phyloP scores from a whole-genome alignment of 2,329 filamentous ascomycete species.

The Fusarium proliferatum region DNA sequence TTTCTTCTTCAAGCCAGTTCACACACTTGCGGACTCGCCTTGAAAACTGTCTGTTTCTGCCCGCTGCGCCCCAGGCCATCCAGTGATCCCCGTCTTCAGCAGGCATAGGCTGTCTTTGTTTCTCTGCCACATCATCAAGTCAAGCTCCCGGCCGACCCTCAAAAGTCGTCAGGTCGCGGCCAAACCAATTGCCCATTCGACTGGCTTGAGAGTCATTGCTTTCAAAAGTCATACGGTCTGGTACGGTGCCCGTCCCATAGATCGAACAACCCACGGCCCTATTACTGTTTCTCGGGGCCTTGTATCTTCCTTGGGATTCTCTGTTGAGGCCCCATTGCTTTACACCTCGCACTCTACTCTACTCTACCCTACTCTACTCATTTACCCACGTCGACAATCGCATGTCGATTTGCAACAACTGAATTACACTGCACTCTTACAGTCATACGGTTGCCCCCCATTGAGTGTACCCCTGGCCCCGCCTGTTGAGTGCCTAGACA shows the following conservation, averaged over 20 bases:
- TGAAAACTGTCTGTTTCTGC: constrained; percentile 28
- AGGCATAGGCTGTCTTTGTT: constrained; percentile 13
- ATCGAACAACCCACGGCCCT: constrained; percentile 35
- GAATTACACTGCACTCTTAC: constrained; percentile 29
- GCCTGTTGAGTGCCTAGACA: constrained; percentile 31
- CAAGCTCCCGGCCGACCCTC: constrained; percentile 27
- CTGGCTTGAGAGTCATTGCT: constrained; percentile 39
- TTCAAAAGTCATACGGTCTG: constrained; percentile 45
- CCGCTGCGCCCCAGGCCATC: constrained; percentile 31
- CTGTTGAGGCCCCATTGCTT: constrained; percentile 35
- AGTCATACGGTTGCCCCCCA: constrained; percentile 43
- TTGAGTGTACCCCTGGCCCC: constrained; percentile 37
- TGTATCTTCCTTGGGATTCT: constrained; percentile 27
- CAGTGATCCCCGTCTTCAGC: constrained; percentile 30
- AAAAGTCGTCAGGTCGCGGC: constrained; percentile 43
- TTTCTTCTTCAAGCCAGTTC: constrained; percentile 2
- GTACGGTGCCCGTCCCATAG: constrained; percentile 44
- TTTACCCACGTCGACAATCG: constrained; percentile 37
- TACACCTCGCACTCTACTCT: constrained; percentile 17
- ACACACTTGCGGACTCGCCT: constrained; percentile 1
- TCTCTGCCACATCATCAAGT: constrained; percentile 40
- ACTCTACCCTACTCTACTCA: constrained; percentile 20
- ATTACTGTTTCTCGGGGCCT: constrained; percentile 20
- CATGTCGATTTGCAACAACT: constrained; percentile 38
- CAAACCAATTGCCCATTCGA: constrained; percentile 31